Evolutionary conservation across 2,329 filamentous ascomycete species (phyloP), one percentile per base, ranked within the genome.

Genomic region (Cryphonectria nitschkei): DNA sequence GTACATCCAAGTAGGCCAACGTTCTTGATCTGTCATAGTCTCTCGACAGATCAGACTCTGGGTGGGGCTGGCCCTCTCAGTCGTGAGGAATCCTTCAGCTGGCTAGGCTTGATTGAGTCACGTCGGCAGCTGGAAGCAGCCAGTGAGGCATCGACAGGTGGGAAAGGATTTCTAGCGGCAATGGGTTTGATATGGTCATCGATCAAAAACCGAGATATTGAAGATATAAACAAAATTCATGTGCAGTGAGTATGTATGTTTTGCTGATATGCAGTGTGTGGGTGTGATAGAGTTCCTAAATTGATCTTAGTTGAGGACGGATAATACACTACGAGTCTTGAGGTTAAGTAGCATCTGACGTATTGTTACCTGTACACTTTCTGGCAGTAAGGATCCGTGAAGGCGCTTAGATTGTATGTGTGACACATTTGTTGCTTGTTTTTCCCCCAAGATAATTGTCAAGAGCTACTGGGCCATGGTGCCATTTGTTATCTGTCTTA

Each of bases 1-100:
- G n/a, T 14, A 13, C 22, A 26, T 54, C 8, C 52, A 29, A 26
- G 9, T 11, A 14, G 8, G 22, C 26, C 52, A 56, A 29, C 14
- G 11, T 56, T 56, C 26, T 29, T 29, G 29, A 29, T 56, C 52
- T 16, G n/a, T 29, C 22, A 16, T 29, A 16, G 11, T 29, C 13
- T 32, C 13, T 16, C 5, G 13, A 56, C 26, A 56, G 16, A 50
- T 50, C 46, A 56, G 26, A 56, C 16, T 8, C 2, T 2, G 7
- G 52, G 52, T 29, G 26, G 54, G 13, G 54, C 54, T 7, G 2
- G 0, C 13, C 14, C 13, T 32, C 13, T 58, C 32, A n/a, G 32
- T 61, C 58, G 11, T n/a, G 22, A 22, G 22, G 32, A 61, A 61
- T 61, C 58, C 58, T 61, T 61, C 58, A 8, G 58, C 46, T 50